Base-by-base conservation (phyloP, 768 basidiomycete genomes). In the Hemileccinum rubropunctum region DNA sequence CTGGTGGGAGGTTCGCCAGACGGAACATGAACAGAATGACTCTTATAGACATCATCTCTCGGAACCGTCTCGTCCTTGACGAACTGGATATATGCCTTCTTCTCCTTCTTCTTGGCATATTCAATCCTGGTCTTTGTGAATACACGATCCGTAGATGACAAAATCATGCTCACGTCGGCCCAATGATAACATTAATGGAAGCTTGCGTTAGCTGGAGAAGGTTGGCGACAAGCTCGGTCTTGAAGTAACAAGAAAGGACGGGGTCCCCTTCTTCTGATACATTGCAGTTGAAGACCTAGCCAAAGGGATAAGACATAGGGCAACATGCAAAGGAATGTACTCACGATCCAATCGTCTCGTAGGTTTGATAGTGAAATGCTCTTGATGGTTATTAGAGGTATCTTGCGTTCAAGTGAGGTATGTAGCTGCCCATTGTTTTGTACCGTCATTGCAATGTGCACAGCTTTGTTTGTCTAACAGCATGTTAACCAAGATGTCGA, bases 71-170 rank as follows among this genome's bases (percentile, higher is more conserved):
- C 95, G 63, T 98, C 94, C 74, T 90, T 95, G 60, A 86, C 67
- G 54, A 91, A 87, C 66, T 87, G 88, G 70, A 99, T 91, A 46
- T 81, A 76, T 4, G 87, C 83, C 62, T 83, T 83, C 73, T 98
- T 99, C 56, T 95, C 95, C 71, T 93, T 98, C 80, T 99, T 99
- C 79, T 99, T 98, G 36, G 78, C 76, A 67, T 98, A 98, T 49
- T 90, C 83, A 52, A 98, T 71, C 8, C 91, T 98, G 27, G 17
- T 21, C 26, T n/a, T 38, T n/a, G 40, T 67, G 18, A 69, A 52
- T 45, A 32, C 34, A 49, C 17, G 30, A 9, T 42, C 27, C 26
- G 15, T 10, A 13, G 17, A 38, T 11, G 18, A 44, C 10, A n/a
- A 58, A 23, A 14, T 15, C 33, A 48, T 20, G 72, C 91, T 59